Evolutionary conservation across 345 rosid species (phyloP).

Genomic region (Populus pruinosa): DNA sequence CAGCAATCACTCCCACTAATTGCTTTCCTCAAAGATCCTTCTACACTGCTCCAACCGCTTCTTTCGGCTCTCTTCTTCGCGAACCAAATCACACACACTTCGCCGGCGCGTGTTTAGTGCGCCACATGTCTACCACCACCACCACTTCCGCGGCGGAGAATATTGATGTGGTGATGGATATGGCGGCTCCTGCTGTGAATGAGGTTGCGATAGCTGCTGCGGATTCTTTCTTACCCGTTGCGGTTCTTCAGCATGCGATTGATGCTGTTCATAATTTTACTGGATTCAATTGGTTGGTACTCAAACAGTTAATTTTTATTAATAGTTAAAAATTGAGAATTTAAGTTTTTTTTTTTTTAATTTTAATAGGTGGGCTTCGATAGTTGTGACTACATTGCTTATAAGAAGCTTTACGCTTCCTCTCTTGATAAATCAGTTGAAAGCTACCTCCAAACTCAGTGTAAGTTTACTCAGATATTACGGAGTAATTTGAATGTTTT

Average conservation of each 20-base stretch:
- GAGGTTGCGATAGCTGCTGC: constrained; percentile 78
- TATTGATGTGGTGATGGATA: constrained; percentile 43
- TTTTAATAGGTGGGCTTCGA: constrained; percentile 77
- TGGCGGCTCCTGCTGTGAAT: constrained; percentile 51
- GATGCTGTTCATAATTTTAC: constrained; percentile 59
- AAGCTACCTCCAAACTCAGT: background rate
- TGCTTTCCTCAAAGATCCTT: background rate
- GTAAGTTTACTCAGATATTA: background rate
- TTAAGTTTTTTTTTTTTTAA: no score
- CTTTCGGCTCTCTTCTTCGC: constrained; percentile 19
- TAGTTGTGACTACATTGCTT: constrained; percentile 59
- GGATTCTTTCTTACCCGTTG: constrained; percentile 64
- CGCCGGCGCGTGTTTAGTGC: constrained; percentile 38
- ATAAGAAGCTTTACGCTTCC: constrained; percentile 69
- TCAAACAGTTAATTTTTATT: background rate
- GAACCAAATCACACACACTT: constrained; percentile 11
- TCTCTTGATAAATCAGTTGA: constrained; percentile 55
- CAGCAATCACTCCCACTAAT: constrained; percentile 28
- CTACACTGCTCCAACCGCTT: constrained; percentile 18
- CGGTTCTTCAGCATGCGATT: constrained; percentile 62
- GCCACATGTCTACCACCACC: constrained; percentile 54
- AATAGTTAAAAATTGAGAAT: background rate
- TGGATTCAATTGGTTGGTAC: constrained; percentile 57
- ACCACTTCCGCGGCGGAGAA: constrained; percentile 47
- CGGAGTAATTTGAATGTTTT: background rate